phyloP scores from a whole-genome alignment of 495 filamentous ascomycete species.

The Articulospora tetracladia region DNA sequence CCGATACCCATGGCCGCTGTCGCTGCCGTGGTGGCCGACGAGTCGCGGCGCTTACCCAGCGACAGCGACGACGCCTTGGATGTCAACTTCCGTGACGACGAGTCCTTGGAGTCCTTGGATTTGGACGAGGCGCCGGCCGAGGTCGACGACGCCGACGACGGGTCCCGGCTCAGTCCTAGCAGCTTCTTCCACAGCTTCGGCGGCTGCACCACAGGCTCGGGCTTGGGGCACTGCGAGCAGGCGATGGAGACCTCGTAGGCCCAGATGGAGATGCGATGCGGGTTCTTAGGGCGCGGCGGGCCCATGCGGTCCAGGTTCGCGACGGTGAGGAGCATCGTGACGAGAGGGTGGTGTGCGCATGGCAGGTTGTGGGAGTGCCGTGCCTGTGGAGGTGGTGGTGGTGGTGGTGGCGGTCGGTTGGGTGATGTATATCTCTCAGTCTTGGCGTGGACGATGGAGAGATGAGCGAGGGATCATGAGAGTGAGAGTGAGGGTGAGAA shows the following conservation, averaged over 20 bases:
- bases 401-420: no score
- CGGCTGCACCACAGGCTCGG: not conserved
- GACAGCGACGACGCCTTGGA: no score
- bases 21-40: no score
- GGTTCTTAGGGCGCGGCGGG: not conserved
- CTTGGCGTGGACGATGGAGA: not conserved
- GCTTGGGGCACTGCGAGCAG: not conserved
- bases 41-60: no score
- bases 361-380: not conserved
- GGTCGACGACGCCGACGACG: not conserved
- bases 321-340: not conserved
- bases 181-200: not conserved
- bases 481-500: no score
- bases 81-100: no score
- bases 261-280: not conserved
- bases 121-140: not conserved
- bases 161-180: not conserved
- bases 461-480: not conserved
- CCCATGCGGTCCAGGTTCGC: not conserved
- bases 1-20: no score
- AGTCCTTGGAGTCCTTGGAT: no score
- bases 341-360: not conserved
- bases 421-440: not conserved
- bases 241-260: not conserved
- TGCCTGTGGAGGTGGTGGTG: not conserved